Evolutionary conservation across 495 filamentous ascomycete genomes (phyloP), one percentile per base, ranked within the genome.

Genomic region (Penicillium roqueforti): DNA sequence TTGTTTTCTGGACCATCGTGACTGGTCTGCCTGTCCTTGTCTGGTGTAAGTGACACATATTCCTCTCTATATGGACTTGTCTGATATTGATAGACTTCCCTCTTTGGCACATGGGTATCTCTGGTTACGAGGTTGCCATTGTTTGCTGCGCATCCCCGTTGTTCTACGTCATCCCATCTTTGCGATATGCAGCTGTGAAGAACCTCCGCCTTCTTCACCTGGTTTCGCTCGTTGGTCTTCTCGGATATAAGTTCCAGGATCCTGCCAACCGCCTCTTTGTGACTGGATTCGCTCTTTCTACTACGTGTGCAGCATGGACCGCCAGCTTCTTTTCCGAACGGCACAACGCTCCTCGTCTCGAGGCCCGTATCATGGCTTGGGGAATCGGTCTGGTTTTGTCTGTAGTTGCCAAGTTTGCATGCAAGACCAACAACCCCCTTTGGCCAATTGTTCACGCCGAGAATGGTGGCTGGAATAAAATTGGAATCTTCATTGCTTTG

Each of bases 51-150:
- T 76, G 34, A n/a, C 39, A 34, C 7, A 16, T 25, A 14, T 56
- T 1, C 16, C 13, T 69, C 44, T 6, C 2, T 34, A 3, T 8
- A 9, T 11, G n/a, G 25, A 11, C 19, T 53, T 34, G 31, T 51
- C 66, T 66, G 38, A 73, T 62, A 25, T 53, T 47, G 2, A 40
- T 56, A 91, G 88, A 95, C 67, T 99, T 99, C 65, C 93, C 93
- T 14, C 81, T 99, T n/a, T 99, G 95, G 95, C 84, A 97, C 68
- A 97, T 99, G 95, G 95, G 95, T 53, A 91, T 99, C 55, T 99
- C 95, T 7, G 95, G 95, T 51, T 97, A 95, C 58, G 95, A 99
- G 72, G 85, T 85, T 23, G 77, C 92, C 55, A 83, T 99, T 68
- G 83, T 96, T 80, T 79, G 79, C 56, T 91, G 87, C n/a, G 63